A percentile compares a stretch with the other conserved stretches of the same genome.
Conservation (phyloP, 2,329 filamentous ascomycete genomes). For the Cladophialophora yegresii region DNA sequence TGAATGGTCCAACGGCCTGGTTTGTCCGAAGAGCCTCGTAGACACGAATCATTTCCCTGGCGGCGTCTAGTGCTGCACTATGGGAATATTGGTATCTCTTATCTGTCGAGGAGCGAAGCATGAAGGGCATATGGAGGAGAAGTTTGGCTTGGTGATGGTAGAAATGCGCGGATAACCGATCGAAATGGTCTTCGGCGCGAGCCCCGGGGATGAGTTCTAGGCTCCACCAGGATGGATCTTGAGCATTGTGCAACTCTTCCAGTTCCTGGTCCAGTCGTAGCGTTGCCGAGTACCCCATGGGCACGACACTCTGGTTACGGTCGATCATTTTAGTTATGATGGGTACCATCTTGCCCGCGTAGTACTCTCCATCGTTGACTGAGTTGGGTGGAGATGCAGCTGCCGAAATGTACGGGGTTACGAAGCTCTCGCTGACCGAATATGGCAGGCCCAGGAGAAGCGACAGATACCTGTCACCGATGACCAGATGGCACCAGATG, state of each 20-base stretch:
- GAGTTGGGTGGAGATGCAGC: conserved; percentile 17
- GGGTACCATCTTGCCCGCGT: conserved; percentile 40
- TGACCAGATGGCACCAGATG: conserved; percentile 47
- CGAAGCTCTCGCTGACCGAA: conserved; percentile 42
- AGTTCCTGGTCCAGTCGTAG: conserved; percentile 48
- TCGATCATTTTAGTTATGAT: conserved; percentile 47
- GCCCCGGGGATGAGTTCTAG: conserved; percentile 33
- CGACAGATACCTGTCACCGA: conserved; percentile 54
- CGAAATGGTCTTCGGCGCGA: conserved; percentile 39
- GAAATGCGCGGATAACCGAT: conserved; percentile 45
- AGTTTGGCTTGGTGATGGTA: conserved; percentile 45
- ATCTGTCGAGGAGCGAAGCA: conserved; percentile 46
- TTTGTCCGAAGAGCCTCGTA: conserved; percentile 44
- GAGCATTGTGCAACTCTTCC: conserved; percentile 38
- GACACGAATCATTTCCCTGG: conserved; percentile 45
- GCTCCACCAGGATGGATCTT: conserved; percentile 42
- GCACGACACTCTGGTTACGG: conserved; percentile 44
- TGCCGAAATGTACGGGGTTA: conserved; percentile 39
- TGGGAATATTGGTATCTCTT: conserved; percentile 46
- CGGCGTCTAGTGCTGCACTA: conserved; percentile 45
- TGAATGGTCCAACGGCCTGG: conserved; percentile 39
- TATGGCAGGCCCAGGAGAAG: conserved; percentile 58
- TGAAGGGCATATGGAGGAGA: conserved; percentile 52
- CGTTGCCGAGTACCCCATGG: conserved; percentile 45
- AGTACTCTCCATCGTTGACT: conserved; percentile 38